Conservation (phyloP, 2,329 filamentous ascomycete genomes). For the Arthrinium puccinioides region DNA sequence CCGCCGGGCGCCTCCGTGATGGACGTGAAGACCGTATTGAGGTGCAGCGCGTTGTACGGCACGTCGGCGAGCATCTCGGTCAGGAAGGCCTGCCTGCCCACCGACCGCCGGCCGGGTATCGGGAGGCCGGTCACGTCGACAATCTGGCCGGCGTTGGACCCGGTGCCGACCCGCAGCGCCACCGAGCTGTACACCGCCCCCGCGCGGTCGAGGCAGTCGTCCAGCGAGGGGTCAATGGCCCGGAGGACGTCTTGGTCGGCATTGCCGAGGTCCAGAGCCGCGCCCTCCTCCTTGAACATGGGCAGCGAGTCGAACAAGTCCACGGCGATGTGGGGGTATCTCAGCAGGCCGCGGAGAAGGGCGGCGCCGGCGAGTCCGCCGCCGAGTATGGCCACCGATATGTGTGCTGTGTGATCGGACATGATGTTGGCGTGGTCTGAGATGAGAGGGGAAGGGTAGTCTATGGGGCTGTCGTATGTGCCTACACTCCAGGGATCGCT, state of each 20-base stretch:
- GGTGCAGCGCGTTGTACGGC: constrained; percentile 18
- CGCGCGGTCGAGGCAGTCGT: constrained; percentile 15
- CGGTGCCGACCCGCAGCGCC: constrained; percentile 13
- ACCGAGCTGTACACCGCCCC: constrained; percentile 15
- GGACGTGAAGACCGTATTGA: constrained; percentile 14
- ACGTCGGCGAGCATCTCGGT: constrained; percentile 15
- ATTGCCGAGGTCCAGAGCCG: constrained; percentile 12
- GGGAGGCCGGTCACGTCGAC: constrained; percentile 8
- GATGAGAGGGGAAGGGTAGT: background rate
- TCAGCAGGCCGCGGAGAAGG: constrained; percentile 18
- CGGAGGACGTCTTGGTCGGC: constrained; percentile 13
- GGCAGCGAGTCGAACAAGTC: constrained; percentile 21
- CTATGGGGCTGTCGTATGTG: background rate
- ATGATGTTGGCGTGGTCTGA: constrained; percentile 8
- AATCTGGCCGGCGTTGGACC: constrained; percentile 13
- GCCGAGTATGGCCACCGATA: constrained; percentile 22
- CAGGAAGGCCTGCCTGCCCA: constrained; percentile 18
- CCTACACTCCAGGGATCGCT: background rate
- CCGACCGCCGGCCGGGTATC: constrained; percentile 10
- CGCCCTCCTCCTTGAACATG: constrained; percentile 15
- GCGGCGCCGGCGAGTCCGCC: constrained; percentile 16
- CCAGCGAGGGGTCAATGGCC: constrained; percentile 16
- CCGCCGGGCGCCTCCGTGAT: constrained; percentile 11
- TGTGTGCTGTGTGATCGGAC: constrained; percentile 12
- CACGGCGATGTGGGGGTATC: constrained; percentile 18